Base-by-base conservation (phyloP, 139 green algal species). In the Picochlorum sp. region DNA sequence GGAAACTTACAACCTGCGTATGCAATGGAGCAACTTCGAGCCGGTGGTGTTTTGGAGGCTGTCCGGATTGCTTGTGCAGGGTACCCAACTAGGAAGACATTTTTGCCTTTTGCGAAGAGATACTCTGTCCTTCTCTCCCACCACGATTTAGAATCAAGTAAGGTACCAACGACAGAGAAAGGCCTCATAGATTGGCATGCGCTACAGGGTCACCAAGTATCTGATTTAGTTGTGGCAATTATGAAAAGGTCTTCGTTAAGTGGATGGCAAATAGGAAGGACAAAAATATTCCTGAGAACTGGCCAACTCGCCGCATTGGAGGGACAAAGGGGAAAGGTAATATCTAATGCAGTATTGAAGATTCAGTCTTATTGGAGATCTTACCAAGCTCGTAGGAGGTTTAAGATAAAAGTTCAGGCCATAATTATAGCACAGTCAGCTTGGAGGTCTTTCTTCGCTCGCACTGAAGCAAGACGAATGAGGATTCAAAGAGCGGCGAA, bases 31-130 rank as follows among this genome's bases (percentile, higher is more conserved):
- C 92, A 98, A 83, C 87, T 98, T 66, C 14, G 92, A 26, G 95
- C 89, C 51, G 92, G 92, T 24, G 92, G 92, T 38, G 92, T 98
- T 67, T 75, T 98, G 56, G 92, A 98, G 71, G 92, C 94, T 4
- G 87, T 97, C 4, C 83, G 92, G 56, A 95, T 98, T 52, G 84
- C 83, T 9, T 89, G 84, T 28, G 92, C 92, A 66, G 91, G 92
- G 47, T 98, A 92, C 80, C 92, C 92, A 57, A 95, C 91, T 1
- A 81, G 92, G 24, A 84, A 84, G 56, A 62, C 66, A 65, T 82
- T 81, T 68, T 54, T 69, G 38, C 76, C 66, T 1, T 85, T 85
- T 63, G 76, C 59, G 13, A 64, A 74, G 65, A 77, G 79, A 24
- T 84, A 81, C 52, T 52, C 58, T 21, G 56, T 80, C 18, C 52